These are phyloP conservation scores for Xenoacremonium recifei DNA, from an alignment of 2,329 filamentous ascomycete genomes.

Conservation along the genomic window DNA sequence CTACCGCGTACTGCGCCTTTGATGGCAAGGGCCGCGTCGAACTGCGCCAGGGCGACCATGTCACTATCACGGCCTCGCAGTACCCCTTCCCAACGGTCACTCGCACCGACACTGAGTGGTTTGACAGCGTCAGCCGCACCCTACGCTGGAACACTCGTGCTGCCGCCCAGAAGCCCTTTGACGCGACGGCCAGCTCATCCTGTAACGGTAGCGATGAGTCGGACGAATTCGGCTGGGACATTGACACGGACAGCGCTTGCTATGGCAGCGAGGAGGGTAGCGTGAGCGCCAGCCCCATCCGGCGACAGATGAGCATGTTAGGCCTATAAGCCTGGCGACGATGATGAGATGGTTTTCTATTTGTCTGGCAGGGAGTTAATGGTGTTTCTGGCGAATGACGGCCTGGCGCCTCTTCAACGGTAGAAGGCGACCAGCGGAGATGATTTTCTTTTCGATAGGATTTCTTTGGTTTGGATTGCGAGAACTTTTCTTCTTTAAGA, in stretches of 20 bases:
- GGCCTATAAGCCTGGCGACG: slow-evolving; percentile 46
- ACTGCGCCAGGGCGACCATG: slow-evolving; percentile 87
- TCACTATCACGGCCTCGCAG: slow-evolving; percentile 92
- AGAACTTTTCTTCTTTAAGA: too few relatives aligned
- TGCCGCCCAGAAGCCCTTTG: slow-evolving; percentile 89
- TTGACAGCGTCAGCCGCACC: slow-evolving; percentile 89
- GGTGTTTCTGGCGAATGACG: too few relatives aligned
- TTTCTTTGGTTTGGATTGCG: too few relatives aligned
- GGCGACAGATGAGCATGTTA: slow-evolving; percentile 72
- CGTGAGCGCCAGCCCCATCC: slow-evolving; percentile 63
- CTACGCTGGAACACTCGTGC: slow-evolving; percentile 94
- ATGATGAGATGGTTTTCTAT: too few relatives aligned
- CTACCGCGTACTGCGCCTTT: slow-evolving; percentile 94
- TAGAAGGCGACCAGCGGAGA: too few relatives aligned
- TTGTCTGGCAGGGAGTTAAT: too few relatives aligned
- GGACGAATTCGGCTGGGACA: slow-evolving; percentile 76
- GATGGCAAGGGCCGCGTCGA: slow-evolving; percentile 96
- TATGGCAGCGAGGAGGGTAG: slow-evolving; percentile 73
- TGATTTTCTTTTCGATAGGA: too few relatives aligned
- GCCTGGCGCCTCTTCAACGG: too few relatives aligned
- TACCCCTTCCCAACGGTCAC: slow-evolving; percentile 98
- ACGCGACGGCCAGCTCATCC: slow-evolving; percentile 37
- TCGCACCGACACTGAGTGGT: slow-evolving; percentile 89
- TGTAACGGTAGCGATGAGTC: slow-evolving; percentile 45
- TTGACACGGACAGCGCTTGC: slow-evolving; percentile 80